Evolutionary conservation across 441 rosid species (phyloP).

Genomic region (Melastoma candidum): DNA sequence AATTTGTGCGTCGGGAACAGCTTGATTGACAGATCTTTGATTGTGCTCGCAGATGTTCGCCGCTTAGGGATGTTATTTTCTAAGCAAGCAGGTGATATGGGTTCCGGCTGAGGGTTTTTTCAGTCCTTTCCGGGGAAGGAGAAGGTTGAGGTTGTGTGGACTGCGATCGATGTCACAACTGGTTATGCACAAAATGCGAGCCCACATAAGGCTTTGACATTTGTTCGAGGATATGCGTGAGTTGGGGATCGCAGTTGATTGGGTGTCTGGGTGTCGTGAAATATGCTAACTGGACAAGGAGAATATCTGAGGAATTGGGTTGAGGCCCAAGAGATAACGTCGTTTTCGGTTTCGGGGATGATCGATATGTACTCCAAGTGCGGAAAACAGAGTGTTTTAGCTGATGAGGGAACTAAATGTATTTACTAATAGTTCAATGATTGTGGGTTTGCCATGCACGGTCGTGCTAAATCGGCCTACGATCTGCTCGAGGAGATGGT

Average conservation of each 20-base stretch:
- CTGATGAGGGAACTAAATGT: conserved; percentile 53
- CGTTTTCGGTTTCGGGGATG: conserved; percentile 68
- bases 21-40: conserved; percentile 34
- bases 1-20: conserved; percentile 61
- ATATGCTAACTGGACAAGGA: conserved; percentile 40
- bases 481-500: conserved; percentile 57
- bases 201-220: conserved; percentile 54
- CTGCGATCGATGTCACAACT: conserved; percentile 46
- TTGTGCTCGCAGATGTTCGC: conserved; percentile 50
- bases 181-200: conserved; percentile 68
- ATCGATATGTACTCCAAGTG: conserved; percentile 83
- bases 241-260: conserved; percentile 37
- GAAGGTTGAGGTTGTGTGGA: conserved; percentile 74
- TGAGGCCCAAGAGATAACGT: conserved; percentile 29
- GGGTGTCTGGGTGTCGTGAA: conserved; percentile 55
- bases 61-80: conserved; percentile 46
- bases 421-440: conserved; percentile 78
- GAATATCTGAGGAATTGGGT: conserved; percentile 32
- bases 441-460: conserved; percentile 75
- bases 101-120: conserved; percentile 40
- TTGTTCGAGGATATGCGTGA: conserved; percentile 54
- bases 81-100: conserved; percentile 63
- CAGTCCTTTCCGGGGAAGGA: conserved; percentile 48
- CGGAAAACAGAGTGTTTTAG: conserved; percentile 42
- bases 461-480: conserved; percentile 46